Evolutionary conservation across 768 basidiomycete genomes (phyloP).

Genomic region (Leucosporidium creatinivorum): DNA sequence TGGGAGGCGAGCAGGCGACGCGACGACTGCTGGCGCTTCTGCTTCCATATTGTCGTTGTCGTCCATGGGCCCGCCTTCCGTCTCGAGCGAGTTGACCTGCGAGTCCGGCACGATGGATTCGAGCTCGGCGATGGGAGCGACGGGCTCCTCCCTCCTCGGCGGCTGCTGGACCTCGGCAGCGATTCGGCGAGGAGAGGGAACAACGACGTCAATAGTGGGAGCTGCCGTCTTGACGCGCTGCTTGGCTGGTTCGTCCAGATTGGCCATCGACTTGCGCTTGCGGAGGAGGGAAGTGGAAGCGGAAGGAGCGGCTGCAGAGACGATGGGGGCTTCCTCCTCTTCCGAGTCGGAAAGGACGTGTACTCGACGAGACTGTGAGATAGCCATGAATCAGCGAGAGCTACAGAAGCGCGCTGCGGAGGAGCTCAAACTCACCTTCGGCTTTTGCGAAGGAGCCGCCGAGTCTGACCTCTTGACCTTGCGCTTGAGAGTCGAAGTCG

Average conservation of each 20-base stretch:
- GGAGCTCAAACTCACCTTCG: slow-evolving; percentile 7
- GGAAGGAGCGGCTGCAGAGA: no score
- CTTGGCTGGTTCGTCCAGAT: no score
- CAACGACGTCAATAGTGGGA: no score
- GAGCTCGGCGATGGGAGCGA: neutral
- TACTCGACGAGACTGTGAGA: slow-evolving; percentile 5
- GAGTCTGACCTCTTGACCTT: neutral
- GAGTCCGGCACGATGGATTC: slow-evolving; percentile 22
- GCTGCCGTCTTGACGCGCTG: no score
- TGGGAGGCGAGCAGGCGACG: neutral
- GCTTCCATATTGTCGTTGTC: neutral
- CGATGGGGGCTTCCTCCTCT: no score
- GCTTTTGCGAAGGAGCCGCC: neutral
- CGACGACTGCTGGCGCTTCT: neutral
- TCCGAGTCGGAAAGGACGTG: neutral
- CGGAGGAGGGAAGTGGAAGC: no score
- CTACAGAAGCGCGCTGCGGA: neutral
- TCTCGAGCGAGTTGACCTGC: slow-evolving; percentile 1
- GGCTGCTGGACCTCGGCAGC: no score
- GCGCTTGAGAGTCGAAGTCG: neutral
- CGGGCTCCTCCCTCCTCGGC: neutral
- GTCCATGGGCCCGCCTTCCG: neutral
- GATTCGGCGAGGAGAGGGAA: no score
- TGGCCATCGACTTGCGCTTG: no score
- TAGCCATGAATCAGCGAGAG: neutral